These are phyloP conservation scores for Metschnikowia dekortorum DNA, from an alignment of 805 yeast genomes.

Conservation along the genomic window DNA sequence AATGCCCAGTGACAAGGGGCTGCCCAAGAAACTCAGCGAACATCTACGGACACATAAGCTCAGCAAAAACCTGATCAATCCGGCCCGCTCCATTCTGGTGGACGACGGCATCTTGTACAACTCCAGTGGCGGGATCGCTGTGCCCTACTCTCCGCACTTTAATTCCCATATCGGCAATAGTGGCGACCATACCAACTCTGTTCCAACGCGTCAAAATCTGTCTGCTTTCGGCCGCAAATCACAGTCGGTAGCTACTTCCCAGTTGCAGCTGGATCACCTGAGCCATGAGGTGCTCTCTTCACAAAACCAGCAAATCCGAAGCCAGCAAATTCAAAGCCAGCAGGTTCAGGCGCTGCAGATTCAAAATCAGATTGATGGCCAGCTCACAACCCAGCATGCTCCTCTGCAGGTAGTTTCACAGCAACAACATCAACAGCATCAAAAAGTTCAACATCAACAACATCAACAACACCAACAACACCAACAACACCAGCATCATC, in stretches of 20 bases:
- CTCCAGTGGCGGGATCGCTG: constrained; percentile 30
- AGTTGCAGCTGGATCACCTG: not conserved
- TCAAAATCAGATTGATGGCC: not conserved
- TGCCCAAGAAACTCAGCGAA: constrained; percentile 56
- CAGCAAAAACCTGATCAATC: constrained; percentile 35
- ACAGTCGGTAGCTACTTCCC: constrained; percentile 5
- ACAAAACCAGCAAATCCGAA: not conserved
- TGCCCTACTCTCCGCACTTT: constrained; percentile 10
- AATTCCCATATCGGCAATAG: not conserved
- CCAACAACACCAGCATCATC: not conserved
- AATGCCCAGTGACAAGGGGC: constrained; percentile 50
- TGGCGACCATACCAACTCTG: not conserved
- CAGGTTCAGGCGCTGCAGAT: not conserved
- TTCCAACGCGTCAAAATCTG: not conserved
- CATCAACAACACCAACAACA: not conserved
- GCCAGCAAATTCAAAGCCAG: not conserved
- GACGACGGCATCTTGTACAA: constrained; percentile 36
- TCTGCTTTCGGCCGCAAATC: not conserved
- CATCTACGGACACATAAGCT: constrained; percentile 54
- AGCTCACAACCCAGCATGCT: not conserved
- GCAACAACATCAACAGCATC: not conserved
- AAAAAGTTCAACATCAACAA: not conserved
- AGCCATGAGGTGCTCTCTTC: not conserved
- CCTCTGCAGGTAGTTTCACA: constrained; percentile 3
- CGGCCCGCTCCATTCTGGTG: constrained; percentile 34